Base-by-base conservation (phyloP, 2,329 filamentous ascomycete species). In the Coniella vitis region DNA sequence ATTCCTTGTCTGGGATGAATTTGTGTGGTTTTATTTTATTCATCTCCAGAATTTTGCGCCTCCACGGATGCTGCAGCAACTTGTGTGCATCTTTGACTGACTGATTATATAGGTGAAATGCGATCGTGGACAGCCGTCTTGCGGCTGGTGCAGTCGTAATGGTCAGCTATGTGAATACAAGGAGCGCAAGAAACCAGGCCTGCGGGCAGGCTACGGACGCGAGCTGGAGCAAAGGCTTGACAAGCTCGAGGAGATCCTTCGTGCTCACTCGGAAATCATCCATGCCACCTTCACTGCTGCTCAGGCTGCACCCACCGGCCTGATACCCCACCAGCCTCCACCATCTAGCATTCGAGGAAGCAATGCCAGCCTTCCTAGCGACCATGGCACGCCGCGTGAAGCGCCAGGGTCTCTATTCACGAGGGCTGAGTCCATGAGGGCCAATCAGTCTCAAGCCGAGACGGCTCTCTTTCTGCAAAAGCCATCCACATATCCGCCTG, bases 181-280 rank as follows among this genome's bases (percentile, higher is more conserved):
- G 60, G 81, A 84, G 59, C 73, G 81, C 47, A 84, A 84, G 66
- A 83, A 84, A 59, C 81, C 81, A 8, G 81, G 81, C 0, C 64
- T 84, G 12, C 70, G 79, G 45, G 81, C 81, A 31, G 81, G 81
- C 14, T 88, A 88, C 62, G 84, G 84, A 14, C 78, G 84, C 48
- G 84, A 88, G 64, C 68, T 88, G 22, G 84, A 88, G 63, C 81
- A 86, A 58, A 77, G 85, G 34, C 74, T 88, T 36, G 84, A 87
- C 60, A 77, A 78, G 58, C 71, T 87, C 12, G 84, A 87, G 62
- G 77, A 81, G 49, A 78, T 85, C 38, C 67, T 87, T 41, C 74
- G 78, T 45, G 71, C 76, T 0, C 84, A 88, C 65, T 77, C 81
- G 41, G 81, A 83, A 54, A 80, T 87, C 41, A 70, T 87, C 3